Percentiles rank a stretch among this genome's conserved stretches.
These are phyloP conservation scores for Panaeolus cyanescens DNA, from an alignment of 768 basidiomycete species.

Conservation along the genomic window DNA sequence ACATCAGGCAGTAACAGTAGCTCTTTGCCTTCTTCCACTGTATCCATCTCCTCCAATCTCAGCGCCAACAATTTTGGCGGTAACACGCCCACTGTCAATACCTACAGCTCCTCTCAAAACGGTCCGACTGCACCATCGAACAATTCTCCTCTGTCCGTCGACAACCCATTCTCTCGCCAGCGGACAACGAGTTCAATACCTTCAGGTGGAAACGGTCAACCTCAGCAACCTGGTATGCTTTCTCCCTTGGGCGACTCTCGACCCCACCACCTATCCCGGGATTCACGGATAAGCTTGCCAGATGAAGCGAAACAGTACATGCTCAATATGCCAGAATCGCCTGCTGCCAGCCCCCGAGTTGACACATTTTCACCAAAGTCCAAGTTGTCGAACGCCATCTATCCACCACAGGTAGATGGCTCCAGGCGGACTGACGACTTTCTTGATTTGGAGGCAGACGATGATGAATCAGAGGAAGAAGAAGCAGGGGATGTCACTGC, in stretches of 20 bases:
- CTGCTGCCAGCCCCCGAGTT: conserved; percentile 52
- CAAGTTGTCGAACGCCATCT: conserved; percentile 21
- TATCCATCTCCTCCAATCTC: conserved; percentile 15
- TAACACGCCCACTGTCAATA: conserved; percentile 8
- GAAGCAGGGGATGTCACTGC: conserved; percentile 33
- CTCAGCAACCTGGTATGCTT: conserved; percentile 29
- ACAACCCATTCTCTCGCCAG: not conserved
- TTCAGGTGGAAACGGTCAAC: conserved; percentile 11
- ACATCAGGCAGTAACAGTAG: conserved; percentile 23
- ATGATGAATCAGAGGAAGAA: conserved; percentile 41
- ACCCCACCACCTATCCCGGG: conserved; percentile 48
- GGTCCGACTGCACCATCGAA: not conserved
- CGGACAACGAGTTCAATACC: not conserved
- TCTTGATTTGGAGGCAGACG: conserved; percentile 59
- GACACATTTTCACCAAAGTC: conserved; percentile 36
- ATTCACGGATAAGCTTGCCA: conserved; percentile 70
- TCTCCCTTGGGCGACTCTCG: conserved; percentile 34
- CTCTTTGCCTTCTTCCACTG: conserved; percentile 12
- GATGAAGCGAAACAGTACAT: conserved; percentile 80
- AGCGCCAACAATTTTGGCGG: conserved; percentile 15
- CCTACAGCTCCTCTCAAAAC: conserved; percentile 11
- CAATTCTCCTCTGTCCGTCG: not conserved
- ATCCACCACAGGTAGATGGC: conserved; percentile 16
- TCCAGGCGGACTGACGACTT: conserved; percentile 44
- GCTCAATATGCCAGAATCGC: conserved; percentile 66